phyloP scores from a whole-genome alignment of 139 green algal species.

The Trebouxia sp. region DNA sequence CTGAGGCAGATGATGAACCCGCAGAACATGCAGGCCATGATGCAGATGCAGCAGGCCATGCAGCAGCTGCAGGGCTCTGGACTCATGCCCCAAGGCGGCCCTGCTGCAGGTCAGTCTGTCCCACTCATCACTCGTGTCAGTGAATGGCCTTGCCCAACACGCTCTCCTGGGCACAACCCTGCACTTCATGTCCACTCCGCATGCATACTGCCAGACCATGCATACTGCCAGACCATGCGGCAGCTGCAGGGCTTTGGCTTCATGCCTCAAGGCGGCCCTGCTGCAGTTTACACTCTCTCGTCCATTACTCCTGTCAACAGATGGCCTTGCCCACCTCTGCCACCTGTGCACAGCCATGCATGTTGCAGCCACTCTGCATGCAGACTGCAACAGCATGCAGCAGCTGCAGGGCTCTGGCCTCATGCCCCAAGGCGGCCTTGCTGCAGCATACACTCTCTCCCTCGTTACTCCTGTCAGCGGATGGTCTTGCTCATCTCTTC shows the following conservation, averaged over 20 bases:
- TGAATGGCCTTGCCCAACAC: neutral
- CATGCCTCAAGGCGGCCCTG: constrained; percentile 12
- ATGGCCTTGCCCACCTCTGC: neutral
- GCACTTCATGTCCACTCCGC: too few relatives aligned
- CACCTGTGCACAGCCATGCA: neutral
- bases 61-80: constrained; percentile 40
- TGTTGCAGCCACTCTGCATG: too few relatives aligned
- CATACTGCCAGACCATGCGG: constrained; percentile 58
- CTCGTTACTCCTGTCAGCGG: neutral
- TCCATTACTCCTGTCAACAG: neutral
- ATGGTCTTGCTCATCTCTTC: neutral
- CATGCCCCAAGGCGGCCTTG: constrained; percentile 8
- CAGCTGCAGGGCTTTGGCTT: constrained; percentile 41
- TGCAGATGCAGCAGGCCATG: constrained; percentile 54
- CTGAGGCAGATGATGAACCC: constrained; percentile 80
- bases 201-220: too few relatives aligned
- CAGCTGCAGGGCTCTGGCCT: constrained; percentile 42
- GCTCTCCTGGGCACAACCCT: neutral
- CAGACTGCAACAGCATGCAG: constrained; percentile 52
- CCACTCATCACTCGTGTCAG: neutral
- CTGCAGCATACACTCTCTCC: neutral
- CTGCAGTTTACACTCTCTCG: neutral
- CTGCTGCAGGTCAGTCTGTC: neutral
- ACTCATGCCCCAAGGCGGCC: constrained; percentile 28
- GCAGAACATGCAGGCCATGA: constrained; percentile 68